Evolutionary conservation across 495 filamentous ascomycete species (phyloP), one percentile per base, ranked within the genome.

Genomic region (Talaromyces ruber): DNA sequence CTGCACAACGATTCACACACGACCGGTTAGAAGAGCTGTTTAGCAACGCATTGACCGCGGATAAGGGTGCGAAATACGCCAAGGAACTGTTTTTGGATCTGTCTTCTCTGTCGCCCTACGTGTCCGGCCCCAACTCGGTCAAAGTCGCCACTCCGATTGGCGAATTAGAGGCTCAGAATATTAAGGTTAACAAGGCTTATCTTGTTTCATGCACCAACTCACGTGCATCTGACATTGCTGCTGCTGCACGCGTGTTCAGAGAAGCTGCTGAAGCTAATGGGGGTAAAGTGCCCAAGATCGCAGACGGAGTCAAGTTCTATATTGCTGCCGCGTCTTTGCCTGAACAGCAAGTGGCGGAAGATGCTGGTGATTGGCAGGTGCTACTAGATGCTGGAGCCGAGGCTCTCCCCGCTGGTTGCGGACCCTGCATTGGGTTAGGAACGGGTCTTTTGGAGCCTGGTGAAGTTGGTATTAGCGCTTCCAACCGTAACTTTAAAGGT

Each of bases 401-500:
- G 51, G 76, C 86, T 1, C 77, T 96, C 0, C 90, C 90, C 0
- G 81, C 92, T 1, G 90, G 90, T 0, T 98, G 93, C 66, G 92
- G 89, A 1, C 89, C 90, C 1, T 98, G 93, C 71, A 97, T 98
- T 63, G 93, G 94, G 3, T 82, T 97, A 6, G 76, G 92, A 4
- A 88, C 85, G 1, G 93, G 93, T 8, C 79, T 97, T 0, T 81
- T 97, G 0, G 88, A 97, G 67, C 82, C 85, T 9, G 90, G 90
- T 2, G 91, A 97, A 74, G 86, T 93, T 28, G 93, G 93, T n/a
- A 95, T 97, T 68, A 87, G 82, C 64, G 90, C 91, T 0, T 87
- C 82, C 57, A 97, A 97, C 77, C 85, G 93, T 21, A 97, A 96
- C 72, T 97, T 96, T 80, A 93, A 94, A 74, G 93, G 91, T 0